A percentile compares a stretch with the other conserved stretches of the same genome.
Conservation (phyloP, 169 alveolate genomes). For the Plasmodium billcollinsi region DNA sequence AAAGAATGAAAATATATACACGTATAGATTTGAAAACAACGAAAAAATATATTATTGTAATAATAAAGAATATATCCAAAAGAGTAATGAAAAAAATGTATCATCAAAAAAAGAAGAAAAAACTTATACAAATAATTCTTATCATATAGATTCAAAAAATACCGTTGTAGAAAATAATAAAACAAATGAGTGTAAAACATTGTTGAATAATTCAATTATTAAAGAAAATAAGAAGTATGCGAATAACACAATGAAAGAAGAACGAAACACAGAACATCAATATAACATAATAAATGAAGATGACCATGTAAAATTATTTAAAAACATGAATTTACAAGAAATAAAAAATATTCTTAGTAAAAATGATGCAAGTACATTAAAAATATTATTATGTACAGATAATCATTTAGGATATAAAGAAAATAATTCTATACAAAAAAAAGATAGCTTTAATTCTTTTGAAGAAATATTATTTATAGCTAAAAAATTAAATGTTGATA, state of each 20-base stretch:
- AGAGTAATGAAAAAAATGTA: no score
- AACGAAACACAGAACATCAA: conserved; percentile 2
- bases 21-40: no score
- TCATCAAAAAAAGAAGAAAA: no score
- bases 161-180: no score
- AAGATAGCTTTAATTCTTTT: conserved; percentile 94
- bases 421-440: conserved; percentile 88
- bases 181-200: neutral
- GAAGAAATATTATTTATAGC: conserved; percentile 95
- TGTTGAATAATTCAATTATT: neutral
- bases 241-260: neutral
- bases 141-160: no score
- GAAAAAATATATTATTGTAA: no score
- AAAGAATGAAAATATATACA: no score
- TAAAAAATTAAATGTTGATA: conserved; percentile 90
- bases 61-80: no score
- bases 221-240: neutral
- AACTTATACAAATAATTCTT: no score
- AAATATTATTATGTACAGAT: conserved; percentile 94
- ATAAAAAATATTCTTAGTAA: conserved; percentile 3
- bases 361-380: conserved; percentile 82
- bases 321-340: conserved; percentile 1
- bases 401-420: conserved; percentile 97
- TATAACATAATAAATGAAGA: conserved; percentile 14
- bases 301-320: neutral